Conservation (phyloP, 2,329 filamentous ascomycete genomes). For the Trichophyton equinum region DNA sequence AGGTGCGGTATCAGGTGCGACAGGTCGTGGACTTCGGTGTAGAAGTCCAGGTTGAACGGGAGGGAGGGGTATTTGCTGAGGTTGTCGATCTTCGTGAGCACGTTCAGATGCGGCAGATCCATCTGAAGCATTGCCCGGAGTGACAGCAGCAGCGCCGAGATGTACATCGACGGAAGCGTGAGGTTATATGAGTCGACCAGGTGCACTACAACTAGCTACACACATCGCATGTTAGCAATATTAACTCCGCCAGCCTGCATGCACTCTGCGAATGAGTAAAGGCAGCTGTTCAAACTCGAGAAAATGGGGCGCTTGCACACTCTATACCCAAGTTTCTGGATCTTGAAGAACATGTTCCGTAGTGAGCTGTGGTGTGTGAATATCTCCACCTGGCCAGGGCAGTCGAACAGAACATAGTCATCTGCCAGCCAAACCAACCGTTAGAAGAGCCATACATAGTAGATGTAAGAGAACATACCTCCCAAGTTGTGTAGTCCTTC, state of each 20-base stretch:
- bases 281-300: background rate
- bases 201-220: conserved; percentile 79
- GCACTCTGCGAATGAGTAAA: too few relatives aligned
- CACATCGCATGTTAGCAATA: conserved; percentile 1
- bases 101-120: conserved; percentile 90
- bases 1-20: conserved; percentile 70
- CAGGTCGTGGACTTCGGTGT: conserved; percentile 93
- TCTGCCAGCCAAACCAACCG: conserved; percentile 34
- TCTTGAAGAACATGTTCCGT: conserved; percentile 77
- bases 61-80: conserved; percentile 70
- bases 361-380: conserved; percentile 91
- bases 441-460: background rate
- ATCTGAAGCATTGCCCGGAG: conserved; percentile 96
- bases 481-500: conserved; percentile 64
- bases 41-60: conserved; percentile 92
- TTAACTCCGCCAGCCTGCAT: background rate
- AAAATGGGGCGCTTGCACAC: conserved; percentile 42
- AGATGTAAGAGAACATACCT: conserved; percentile 26
- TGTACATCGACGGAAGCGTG: conserved; percentile 84
- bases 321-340: conserved; percentile 85
- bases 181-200: conserved; percentile 89
- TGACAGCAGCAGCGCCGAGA: conserved; percentile 84
- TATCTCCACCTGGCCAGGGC: conserved; percentile 90
- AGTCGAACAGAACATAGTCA: conserved; percentile 91
- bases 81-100: conserved; percentile 96